Evolutionary conservation across 805 yeast genomes (phyloP), one percentile per base, ranked within the genome.

Genomic region (Lipomyces sp.): DNA sequence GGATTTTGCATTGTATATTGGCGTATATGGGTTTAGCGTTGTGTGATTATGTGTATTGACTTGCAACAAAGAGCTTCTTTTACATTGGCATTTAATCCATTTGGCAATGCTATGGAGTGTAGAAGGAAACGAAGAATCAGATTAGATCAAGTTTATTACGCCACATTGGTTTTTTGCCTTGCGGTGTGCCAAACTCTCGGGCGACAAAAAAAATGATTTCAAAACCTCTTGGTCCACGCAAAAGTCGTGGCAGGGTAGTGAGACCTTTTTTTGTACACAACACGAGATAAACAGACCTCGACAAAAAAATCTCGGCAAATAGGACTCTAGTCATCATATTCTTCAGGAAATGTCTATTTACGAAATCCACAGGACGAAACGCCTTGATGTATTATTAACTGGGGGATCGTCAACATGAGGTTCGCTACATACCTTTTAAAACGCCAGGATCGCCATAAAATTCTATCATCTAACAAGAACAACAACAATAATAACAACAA

Each of bases 121-220:
- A 8, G 2, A 33, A 7, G 10, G 57, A 10, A 7, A n/a, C 13
- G 24, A 29, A 34, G 50, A 50, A 61, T 59, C 66, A 59, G 66
- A 64, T 59, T 64, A 64, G 66, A 64, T 64, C 66, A 59, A 59
- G 66, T 64, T 24, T 53, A 63, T 45, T 35, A 11, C 15, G 18
- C 30, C 54, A 18, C 54, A 24, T 30, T 13, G 8, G 1, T 1
- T 24, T 6, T 30, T 51, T 51, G 54, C 24, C 33, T 30, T 24
- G 33, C 10, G 48, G 18, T 42, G 48, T 18, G 15, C 48, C 48
- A 13, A 37, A 42, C 10, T 42, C 18, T 42, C n/a, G 48, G 24
- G 24, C 6, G 6, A 13, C 48, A 42, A 13, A 24, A 24, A 24
- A 24, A 24, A 24, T 24, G 7, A 15, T 18, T 13, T 11, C 24